Evolutionary conservation across 169 alveolate genomes (phyloP).

Genomic region (Plasmodium vivax): DNA sequence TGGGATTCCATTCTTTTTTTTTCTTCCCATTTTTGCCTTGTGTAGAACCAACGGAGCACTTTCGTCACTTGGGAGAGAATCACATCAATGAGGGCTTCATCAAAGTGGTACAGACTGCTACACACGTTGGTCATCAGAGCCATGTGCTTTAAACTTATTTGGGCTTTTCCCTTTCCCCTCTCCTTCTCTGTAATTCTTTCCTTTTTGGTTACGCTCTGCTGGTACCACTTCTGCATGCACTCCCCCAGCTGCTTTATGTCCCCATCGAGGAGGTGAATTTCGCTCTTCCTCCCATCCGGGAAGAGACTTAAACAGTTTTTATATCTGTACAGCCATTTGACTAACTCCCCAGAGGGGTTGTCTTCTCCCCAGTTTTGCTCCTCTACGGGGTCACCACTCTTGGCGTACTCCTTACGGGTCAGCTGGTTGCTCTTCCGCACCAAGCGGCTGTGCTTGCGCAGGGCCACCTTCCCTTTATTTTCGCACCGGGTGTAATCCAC

Average conservation of each 20-base stretch:
- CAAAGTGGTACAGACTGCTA: slow-evolving; percentile 5
- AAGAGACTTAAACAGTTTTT: slow-evolving; percentile 6
- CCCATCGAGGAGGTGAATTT: not conserved
- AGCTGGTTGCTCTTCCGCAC: not conserved
- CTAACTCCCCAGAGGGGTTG: not conserved
- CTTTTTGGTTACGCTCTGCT: not conserved
- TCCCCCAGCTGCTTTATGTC: slow-evolving; percentile 14
- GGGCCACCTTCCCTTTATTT: not conserved
- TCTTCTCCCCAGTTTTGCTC: not conserved
- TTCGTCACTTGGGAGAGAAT: not conserved
- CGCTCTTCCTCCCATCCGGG: not conserved
- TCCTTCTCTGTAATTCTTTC: not conserved
- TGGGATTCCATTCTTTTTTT: not conserved
- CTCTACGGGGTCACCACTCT: not conserved
- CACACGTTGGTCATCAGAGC: slow-evolving; percentile 1
- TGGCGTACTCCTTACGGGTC: slow-evolving; percentile 8
- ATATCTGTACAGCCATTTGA: slow-evolving; percentile 50
- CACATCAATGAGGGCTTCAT: slow-evolving; percentile 5
- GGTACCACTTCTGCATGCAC: not conserved
- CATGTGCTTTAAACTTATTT: slow-evolving; percentile 15
- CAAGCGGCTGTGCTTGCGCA: not conserved
- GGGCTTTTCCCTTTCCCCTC: not conserved
- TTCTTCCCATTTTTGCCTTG: not conserved
- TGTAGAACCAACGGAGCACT: not conserved
- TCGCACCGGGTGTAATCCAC: not conserved